Conservation (phyloP, 345 rosid species). For the Syzygium oleosum region DNA sequence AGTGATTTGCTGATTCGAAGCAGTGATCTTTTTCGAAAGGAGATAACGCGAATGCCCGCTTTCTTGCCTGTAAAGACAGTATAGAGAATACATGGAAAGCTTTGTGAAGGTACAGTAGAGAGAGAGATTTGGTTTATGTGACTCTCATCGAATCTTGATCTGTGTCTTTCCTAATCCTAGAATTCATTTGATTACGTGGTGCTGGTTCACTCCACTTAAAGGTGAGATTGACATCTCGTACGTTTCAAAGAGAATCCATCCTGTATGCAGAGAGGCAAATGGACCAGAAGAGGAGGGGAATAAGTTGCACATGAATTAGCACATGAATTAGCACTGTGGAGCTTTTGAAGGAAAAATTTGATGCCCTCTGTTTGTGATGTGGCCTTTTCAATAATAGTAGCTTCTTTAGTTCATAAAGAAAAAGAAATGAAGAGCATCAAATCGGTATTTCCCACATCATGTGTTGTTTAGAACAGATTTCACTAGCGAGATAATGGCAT, state of each 20-base stretch:
- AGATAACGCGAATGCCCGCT: background rate
- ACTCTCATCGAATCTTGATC: background rate
- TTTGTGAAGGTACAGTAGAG: background rate
- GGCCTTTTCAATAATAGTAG: too few species aligned
- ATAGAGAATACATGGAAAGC: conserved; percentile 3
- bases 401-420: background rate
- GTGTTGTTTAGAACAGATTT: background rate
- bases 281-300: background rate
- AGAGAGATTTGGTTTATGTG: background rate
- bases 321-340: background rate
- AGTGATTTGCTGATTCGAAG: background rate
- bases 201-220: background rate
- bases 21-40: background rate
- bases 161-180: background rate
- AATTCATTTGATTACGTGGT: background rate
- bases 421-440: background rate
- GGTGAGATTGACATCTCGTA: background rate
- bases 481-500: background rate
- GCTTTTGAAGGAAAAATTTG: too few species aligned
- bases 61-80: conserved; percentile 20
- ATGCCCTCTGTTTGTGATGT: too few species aligned
- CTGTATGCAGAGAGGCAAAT: background rate
- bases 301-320: background rate
- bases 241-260: background rate
- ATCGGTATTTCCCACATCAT: background rate